Evolutionary conservation across 305 asterid species (phyloP), one percentile per base, ranked within the genome.

Genomic region (Fraxinus velutina): DNA sequence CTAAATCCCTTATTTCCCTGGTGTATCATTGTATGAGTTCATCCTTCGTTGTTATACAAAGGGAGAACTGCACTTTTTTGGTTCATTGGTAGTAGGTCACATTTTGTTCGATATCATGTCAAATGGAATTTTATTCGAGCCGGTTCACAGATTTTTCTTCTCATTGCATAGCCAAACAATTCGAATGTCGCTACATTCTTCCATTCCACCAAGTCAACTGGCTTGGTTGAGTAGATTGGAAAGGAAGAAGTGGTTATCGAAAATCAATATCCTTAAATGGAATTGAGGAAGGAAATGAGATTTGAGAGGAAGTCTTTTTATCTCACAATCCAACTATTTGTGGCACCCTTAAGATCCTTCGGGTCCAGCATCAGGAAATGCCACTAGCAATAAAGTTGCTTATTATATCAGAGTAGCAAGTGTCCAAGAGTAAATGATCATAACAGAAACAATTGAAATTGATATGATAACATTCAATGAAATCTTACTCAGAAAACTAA

Each of bases 301-400:
- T 29, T 3, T 12, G 74, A 29, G 5, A 68, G 74, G 17, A 17
- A 55, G 66, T 27, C 37, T 30, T 29, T 9, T 24, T 27, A 44
- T 12, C 60, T 50, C 60, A 30, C 5, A 33, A 68, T 68, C 21
- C 37, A 68, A 68, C 2, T 5, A 66, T 10, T 29, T 66, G 34
- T 66, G 7, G 73, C 13, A 66, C n/a, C 8, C 66, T 34, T 50
- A 34, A 75, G 21, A 60, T 22, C 76, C 15, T 42, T 6, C 4
- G 64, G 68, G 74, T 19, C 29, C 42, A 34, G 55, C 74, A 76
- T 70, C 86, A 83, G 57, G 55, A 66, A 77, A 76, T 60, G 44
- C 64, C 12, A 37, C 5, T 21, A 24, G 33, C 72, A 34, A 12
- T 32, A 64, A 33, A 15, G 75, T 39, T 81, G 36, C 37, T 8